A percentile compares a stretch with the other conserved stretches of the same genome.
Conservation (phyloP, 768 basidiomycete genomes). For the Pisolithus orientalis region DNA sequence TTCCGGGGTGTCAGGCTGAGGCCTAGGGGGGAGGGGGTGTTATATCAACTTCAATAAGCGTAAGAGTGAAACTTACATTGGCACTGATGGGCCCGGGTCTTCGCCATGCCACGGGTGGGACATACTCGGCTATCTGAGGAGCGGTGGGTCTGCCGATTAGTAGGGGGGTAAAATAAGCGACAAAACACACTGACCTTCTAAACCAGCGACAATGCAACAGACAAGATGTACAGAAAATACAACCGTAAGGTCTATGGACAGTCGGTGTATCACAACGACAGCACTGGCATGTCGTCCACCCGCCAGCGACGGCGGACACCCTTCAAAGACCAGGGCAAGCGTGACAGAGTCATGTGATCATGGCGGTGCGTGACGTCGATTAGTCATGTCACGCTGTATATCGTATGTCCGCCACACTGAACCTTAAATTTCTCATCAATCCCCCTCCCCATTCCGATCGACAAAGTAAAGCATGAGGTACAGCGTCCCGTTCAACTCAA, state of each 20-base stretch:
- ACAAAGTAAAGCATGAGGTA: slow-evolving; percentile 29
- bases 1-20: slow-evolving; percentile 11
- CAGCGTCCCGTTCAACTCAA: background rate
- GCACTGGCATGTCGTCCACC: background rate
- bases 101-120: slow-evolving; percentile 18
- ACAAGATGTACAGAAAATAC: too few species aligned
- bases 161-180: background rate
- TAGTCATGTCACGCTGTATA: slow-evolving; percentile 32
- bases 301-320: background rate
- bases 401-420: slow-evolving; percentile 23
- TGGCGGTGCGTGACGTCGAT: slow-evolving; percentile 9
- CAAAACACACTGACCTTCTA: background rate
- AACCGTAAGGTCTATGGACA: too few species aligned
- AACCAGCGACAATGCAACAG: too few species aligned
- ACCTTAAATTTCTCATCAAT: slow-evolving; percentile 20
- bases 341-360: slow-evolving; percentile 19
- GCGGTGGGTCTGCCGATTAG: slow-evolving; percentile 3
- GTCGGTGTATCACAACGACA: too few species aligned
- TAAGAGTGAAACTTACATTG: slow-evolving; percentile 12
- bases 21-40: too few species aligned
- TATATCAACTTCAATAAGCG: background rate
- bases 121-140: slow-evolving; percentile 13
- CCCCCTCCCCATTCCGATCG: slow-evolving; percentile 12
- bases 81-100: slow-evolving; percentile 1
- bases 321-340: background rate